phyloP scores from a whole-genome alignment of 1,139 yeast species.

The Candida glucosophila region DNA sequence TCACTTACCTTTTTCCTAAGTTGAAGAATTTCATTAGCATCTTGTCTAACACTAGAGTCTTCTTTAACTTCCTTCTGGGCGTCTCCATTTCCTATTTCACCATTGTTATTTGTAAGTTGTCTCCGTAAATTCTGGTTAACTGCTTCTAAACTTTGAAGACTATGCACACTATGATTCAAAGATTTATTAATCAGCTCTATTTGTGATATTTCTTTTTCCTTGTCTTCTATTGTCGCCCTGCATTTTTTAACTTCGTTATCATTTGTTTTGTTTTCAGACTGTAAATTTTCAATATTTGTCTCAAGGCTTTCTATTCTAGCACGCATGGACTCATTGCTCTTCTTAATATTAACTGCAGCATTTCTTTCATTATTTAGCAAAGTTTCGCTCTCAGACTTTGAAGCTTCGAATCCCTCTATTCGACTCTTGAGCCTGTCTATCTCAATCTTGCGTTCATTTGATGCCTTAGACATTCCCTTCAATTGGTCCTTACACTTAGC shows the following conservation, averaged over 20 bases:
- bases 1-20: conserved; percentile 1
- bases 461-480: conserved; percentile 2
- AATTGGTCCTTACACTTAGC: conserved; percentile 2
- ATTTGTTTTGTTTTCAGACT: too few species aligned
- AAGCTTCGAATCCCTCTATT: conserved; percentile 2
- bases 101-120: conserved; percentile 3
- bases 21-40: conserved; percentile 4
- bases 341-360: too few species aligned
- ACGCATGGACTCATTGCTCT: too few species aligned
- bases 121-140: conserved; percentile 1
- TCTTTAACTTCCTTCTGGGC: conserved; percentile 3
- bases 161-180: too few species aligned
- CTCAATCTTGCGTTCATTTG: conserved; percentile 1
- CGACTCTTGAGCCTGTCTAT: conserved; percentile 15
- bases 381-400: conserved; percentile 2
- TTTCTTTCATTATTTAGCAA: too few species aligned
- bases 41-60: conserved; percentile 5
- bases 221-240: conserved; percentile 3
- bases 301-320: too few species aligned
- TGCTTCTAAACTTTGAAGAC: background rate
- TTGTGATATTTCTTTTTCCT: conserved; percentile 2
- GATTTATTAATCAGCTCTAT: too few species aligned
- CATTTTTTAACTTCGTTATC: too few species aligned
- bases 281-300: too few species aligned
- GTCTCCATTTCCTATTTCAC: background rate